Conservation (phyloP, 495 filamentous ascomycete genomes). For the Sordaria brevicollis region DNA sequence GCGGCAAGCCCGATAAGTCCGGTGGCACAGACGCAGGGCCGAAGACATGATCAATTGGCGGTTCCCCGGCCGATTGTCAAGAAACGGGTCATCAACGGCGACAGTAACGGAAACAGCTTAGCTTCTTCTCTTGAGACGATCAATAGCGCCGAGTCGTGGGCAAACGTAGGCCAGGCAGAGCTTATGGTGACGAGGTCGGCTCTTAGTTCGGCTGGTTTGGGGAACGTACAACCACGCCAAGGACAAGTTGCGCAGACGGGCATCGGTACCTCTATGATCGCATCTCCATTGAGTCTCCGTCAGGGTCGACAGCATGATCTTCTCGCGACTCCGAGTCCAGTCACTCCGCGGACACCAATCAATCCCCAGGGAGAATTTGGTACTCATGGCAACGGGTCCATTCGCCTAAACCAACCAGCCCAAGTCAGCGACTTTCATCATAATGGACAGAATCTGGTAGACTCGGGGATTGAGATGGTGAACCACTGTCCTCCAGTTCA, state of each 20-base stretch:
- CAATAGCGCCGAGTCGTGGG: slow-evolving; percentile 4
- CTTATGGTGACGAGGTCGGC: background rate
- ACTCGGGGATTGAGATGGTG: background rate
- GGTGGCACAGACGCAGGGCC: background rate
- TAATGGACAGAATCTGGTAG: background rate
- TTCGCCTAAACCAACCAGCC: background rate
- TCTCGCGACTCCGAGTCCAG: background rate
- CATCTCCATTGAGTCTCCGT: background rate
- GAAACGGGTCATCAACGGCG: background rate
- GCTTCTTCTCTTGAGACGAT: slow-evolving; percentile 3
- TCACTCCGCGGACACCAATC: background rate
- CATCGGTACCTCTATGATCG: background rate
- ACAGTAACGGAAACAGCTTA: slow-evolving; percentile 2
- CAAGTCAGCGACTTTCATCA: background rate
- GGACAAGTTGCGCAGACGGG: background rate
- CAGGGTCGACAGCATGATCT: background rate
- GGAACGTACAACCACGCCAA: background rate
- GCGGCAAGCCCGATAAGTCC: background rate
- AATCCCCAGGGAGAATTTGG: background rate
- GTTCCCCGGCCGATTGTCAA: background rate
- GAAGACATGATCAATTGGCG: background rate
- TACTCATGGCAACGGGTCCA: background rate
- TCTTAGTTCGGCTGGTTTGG: background rate
- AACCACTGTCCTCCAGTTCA: background rate
- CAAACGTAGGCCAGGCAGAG: background rate